Conservation (phyloP, 2,329 filamentous ascomycete genomes). For the Neonectria faginata region DNA sequence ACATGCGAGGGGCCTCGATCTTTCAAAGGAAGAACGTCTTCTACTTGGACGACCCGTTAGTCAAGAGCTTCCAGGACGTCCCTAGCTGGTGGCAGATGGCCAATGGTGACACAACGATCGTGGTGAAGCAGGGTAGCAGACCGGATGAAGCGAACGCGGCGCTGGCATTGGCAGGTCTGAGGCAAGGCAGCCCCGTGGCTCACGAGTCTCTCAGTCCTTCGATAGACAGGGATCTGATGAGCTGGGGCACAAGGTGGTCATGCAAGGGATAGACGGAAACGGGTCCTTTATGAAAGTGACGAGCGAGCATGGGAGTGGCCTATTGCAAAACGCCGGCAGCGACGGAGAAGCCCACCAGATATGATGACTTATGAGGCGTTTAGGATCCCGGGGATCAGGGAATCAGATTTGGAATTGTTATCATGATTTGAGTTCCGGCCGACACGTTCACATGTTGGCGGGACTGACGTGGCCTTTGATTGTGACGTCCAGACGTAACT, state of each 20-base stretch:
- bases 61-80: slow-evolving; percentile 36
- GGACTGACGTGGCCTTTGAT: neutral
- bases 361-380: slow-evolving; percentile 41
- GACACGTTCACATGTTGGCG: neutral
- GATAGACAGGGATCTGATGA: slow-evolving; percentile 29
- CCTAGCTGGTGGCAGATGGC: slow-evolving; percentile 29
- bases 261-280: slow-evolving; percentile 22
- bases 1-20: slow-evolving; percentile 41
- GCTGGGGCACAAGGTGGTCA: slow-evolving; percentile 35
- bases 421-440: neutral
- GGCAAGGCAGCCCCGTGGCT: slow-evolving; percentile 32
- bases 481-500: neutral
- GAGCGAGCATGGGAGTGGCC: slow-evolving; percentile 17
- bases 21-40: slow-evolving; percentile 41
- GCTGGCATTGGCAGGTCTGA: slow-evolving; percentile 41
- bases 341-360: slow-evolving; percentile 12
- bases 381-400: slow-evolving; percentile 18
- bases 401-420: slow-evolving; percentile 6
- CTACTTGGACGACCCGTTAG: slow-evolving; percentile 40
- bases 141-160: slow-evolving; percentile 42
- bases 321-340: neutral
- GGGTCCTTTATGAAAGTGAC: slow-evolving; percentile 29
- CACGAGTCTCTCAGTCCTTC: slow-evolving; percentile 15
- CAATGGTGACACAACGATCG: slow-evolving; percentile 22
- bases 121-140: slow-evolving; percentile 30